These are phyloP conservation scores for Torulaspora microellipsoides DNA, from an alignment of 805 yeast genomes.

Conservation along the genomic window DNA sequence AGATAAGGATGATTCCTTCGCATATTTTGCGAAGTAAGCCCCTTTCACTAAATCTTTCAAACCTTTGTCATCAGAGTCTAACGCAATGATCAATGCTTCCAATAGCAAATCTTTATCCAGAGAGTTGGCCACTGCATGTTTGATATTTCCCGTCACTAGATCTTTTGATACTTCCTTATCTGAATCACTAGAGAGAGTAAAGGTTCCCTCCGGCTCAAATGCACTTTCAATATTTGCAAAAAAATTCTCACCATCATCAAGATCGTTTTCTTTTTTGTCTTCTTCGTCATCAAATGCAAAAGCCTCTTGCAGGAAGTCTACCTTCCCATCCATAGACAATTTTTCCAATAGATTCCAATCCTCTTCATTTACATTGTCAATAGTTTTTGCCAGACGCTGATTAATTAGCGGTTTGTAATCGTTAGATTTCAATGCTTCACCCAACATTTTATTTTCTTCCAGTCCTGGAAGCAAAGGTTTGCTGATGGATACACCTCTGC, in stretches of 20 bases:
- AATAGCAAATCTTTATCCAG: conserved; percentile 56
- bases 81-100: conserved; percentile 81
- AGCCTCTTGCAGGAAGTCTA: conserved; percentile 45
- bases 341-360: conserved; percentile 66
- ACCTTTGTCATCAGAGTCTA: conserved; percentile 53
- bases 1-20: conserved; percentile 48
- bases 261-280: conserved; percentile 13
- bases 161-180: conserved; percentile 45
- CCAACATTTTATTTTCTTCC: conserved; percentile 40
- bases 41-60: conserved; percentile 64
- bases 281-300: conserved; percentile 37
- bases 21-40: conserved; percentile 62
- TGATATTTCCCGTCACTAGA: conserved; percentile 57
- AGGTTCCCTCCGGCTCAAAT: conserved; percentile 50
- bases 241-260: conserved; percentile 37
- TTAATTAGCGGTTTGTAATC: conserved; percentile 54
- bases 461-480: conserved; percentile 39
- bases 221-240: conserved; percentile 35
- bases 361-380: conserved; percentile 40
- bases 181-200: conserved; percentile 43
- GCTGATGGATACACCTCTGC: conserved; percentile 37
- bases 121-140: conserved; percentile 63
- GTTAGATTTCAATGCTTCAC: conserved; percentile 52
- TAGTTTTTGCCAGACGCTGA: conserved; percentile 42
- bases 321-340: conserved; percentile 47